Percentiles rank a stretch among this genome's conserved stretches.
phyloP scores from a whole-genome alignment of 2,329 filamentous ascomycete species.

The Calycina herbarum region DNA sequence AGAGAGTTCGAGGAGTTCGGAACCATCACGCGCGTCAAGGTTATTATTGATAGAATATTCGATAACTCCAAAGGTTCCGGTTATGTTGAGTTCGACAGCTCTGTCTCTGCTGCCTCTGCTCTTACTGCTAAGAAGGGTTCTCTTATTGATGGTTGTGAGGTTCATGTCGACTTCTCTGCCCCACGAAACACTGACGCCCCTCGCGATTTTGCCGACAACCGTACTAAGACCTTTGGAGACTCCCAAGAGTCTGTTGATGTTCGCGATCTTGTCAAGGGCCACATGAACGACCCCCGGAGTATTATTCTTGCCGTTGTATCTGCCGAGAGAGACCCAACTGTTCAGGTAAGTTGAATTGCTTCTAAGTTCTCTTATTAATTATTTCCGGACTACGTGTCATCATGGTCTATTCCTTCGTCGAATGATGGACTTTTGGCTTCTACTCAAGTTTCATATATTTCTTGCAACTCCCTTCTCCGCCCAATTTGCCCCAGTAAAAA shows the following conservation, averaged over 20 bases:
- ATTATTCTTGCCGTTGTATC: slow-evolving; percentile 56
- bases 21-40: slow-evolving; percentile 61
- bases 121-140: slow-evolving; percentile 63
- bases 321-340: slow-evolving; percentile 58
- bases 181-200: slow-evolving; percentile 53
- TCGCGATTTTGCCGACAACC: slow-evolving; percentile 51
- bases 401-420: too few relatives aligned
- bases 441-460: too few relatives aligned
- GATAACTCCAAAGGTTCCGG: slow-evolving; percentile 73
- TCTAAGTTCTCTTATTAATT: slow-evolving; percentile 39
- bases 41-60: slow-evolving; percentile 66
- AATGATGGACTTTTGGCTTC: too few relatives aligned
- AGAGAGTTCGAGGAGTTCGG: slow-evolving; percentile 69
- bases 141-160: slow-evolving; percentile 63
- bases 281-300: slow-evolving; percentile 56
- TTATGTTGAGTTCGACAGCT: slow-evolving; percentile 68
- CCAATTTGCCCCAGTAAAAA: too few relatives aligned
- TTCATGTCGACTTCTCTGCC: slow-evolving; percentile 71
- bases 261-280: slow-evolving; percentile 46
- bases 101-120: slow-evolving; percentile 61
- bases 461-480: too few relatives aligned
- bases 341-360: slow-evolving; percentile 49
- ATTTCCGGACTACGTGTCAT: too few relatives aligned
- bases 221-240: slow-evolving; percentile 60
- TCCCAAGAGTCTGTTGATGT: slow-evolving; percentile 45